Conservation (phyloP, 2,329 filamentous ascomycete species). For the Nemania sp. region DNA sequence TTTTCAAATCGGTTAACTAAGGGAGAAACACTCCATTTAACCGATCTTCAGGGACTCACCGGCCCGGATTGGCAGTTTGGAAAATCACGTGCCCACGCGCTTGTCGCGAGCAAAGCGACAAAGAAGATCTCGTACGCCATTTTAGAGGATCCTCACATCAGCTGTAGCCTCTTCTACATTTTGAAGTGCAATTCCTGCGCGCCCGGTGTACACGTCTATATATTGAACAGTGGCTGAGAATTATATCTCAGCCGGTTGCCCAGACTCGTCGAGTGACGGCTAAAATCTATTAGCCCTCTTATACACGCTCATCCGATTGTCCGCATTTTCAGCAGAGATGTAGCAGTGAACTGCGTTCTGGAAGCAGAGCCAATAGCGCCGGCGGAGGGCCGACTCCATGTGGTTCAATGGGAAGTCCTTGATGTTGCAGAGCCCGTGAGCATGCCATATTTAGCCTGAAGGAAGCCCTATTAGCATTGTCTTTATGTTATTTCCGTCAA, state of each 20-base stretch:
- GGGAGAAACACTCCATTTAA: neutral
- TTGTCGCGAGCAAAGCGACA: constrained; percentile 33
- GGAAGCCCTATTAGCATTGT: neutral
- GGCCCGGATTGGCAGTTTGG: constrained; percentile 47
- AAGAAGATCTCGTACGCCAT: constrained; percentile 26
- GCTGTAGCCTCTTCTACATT: neutral
- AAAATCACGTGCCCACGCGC: constrained; percentile 45
- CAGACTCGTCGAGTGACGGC: constrained; percentile 17
- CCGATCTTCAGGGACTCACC: constrained; percentile 36
- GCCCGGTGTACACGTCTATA: neutral
- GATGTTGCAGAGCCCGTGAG: neutral
- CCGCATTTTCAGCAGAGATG: constrained; percentile 3
- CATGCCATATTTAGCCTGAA: constrained; percentile 32
- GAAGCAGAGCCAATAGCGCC: constrained; percentile 5
- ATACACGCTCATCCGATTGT: neutral
- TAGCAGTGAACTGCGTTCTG: neutral
- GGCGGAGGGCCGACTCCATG: constrained; percentile 23
- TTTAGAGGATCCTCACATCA: neutral
- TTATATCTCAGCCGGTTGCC: neutral
- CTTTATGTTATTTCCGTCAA: neutral
- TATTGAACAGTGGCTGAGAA: neutral
- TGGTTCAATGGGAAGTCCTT: constrained; percentile 4
- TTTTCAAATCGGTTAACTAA: constrained; percentile 25
- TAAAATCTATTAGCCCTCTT: constrained; percentile 21
- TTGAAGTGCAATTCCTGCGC: neutral